Conservation (phyloP, 148 eudicot species). For the Fagopyrum tataricum region DNA sequence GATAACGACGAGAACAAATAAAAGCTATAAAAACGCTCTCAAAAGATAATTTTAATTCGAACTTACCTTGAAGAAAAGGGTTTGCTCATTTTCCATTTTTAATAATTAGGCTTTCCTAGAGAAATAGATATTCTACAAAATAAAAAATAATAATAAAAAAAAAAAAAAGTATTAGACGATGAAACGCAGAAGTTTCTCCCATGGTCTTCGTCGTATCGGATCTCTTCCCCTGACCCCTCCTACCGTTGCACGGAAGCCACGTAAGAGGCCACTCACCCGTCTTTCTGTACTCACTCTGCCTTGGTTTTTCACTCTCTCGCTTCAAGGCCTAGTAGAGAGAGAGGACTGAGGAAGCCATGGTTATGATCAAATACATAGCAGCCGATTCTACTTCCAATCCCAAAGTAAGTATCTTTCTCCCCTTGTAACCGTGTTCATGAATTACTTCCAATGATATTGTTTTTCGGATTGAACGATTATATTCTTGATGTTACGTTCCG, state of each 20-base stretch:
- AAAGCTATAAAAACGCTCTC: no score
- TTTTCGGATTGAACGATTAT: neutral
- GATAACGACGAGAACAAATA: no score
- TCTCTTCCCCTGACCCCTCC: conserved; percentile 3
- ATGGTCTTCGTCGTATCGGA: conserved; percentile 1
- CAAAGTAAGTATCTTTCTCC: conserved; percentile 4
- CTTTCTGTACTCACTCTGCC: neutral
- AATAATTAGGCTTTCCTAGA: no score
- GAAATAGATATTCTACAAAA: no score
- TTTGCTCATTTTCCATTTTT: no score
- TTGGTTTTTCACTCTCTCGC: neutral
- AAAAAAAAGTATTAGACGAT: no score
- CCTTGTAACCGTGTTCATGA: neutral
- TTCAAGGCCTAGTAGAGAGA: conserved; percentile 4
- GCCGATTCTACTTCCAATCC: neutral
- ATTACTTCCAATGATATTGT: neutral
- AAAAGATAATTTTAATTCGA: no score
- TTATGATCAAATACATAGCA: conserved; percentile 2
- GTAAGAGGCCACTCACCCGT: conserved; percentile 9
- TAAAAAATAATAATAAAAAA: no score
- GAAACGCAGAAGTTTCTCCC: neutral
- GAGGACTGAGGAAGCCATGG: conserved; percentile 4
- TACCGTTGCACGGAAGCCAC: no score
- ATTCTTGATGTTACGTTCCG: neutral
- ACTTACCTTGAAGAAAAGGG: no score